Evolutionary conservation across 306 rosid genomes (phyloP).

Genomic region (Begonia masoniana): DNA sequence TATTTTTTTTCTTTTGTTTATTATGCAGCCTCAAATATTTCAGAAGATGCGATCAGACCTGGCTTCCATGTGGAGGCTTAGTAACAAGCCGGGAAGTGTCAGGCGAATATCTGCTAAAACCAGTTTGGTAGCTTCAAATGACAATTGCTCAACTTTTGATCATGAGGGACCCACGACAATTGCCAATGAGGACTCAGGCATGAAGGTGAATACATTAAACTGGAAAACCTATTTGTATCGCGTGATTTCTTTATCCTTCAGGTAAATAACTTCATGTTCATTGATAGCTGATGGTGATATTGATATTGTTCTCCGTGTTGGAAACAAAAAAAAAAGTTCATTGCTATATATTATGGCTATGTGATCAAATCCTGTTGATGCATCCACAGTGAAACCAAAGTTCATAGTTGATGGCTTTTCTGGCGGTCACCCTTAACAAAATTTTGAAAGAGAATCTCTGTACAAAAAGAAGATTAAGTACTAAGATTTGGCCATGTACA

Average conservation of each 20-base stretch:
- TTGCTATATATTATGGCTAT: too few relatives aligned
- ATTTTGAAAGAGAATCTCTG: too few relatives aligned
- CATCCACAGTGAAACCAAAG: too few relatives aligned
- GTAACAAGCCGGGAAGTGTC: conserved; percentile 36
- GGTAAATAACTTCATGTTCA: too few relatives aligned
- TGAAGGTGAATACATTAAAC: conserved; percentile 42
- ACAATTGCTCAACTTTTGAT: conserved; percentile 27
- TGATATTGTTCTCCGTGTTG: too few relatives aligned
- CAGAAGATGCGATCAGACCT: conserved; percentile 77
- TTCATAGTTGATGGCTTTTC: too few relatives aligned
- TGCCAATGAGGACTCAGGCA: conserved; percentile 48
- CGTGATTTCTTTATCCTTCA: conserved; percentile 3
- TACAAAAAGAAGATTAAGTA: too few relatives aligned
- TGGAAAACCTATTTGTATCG: not conserved
- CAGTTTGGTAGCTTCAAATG: conserved; percentile 24
- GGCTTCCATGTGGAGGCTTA: conserved; percentile 82
- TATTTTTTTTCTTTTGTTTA: conserved; percentile 1
- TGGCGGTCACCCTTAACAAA: too few relatives aligned
- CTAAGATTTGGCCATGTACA: too few relatives aligned
- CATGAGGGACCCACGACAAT: conserved; percentile 24
- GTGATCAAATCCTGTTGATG: too few relatives aligned
- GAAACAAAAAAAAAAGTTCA: too few relatives aligned
- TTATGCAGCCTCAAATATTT: conserved; percentile 75
- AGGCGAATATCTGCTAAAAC: conserved; percentile 39
- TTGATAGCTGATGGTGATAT: too few relatives aligned